Percentiles rank a stretch among this genome's conserved stretches.
phyloP scores from a whole-genome alignment of 1,284 basidiomycete genomes.

The Cryptococcus sp. region DNA sequence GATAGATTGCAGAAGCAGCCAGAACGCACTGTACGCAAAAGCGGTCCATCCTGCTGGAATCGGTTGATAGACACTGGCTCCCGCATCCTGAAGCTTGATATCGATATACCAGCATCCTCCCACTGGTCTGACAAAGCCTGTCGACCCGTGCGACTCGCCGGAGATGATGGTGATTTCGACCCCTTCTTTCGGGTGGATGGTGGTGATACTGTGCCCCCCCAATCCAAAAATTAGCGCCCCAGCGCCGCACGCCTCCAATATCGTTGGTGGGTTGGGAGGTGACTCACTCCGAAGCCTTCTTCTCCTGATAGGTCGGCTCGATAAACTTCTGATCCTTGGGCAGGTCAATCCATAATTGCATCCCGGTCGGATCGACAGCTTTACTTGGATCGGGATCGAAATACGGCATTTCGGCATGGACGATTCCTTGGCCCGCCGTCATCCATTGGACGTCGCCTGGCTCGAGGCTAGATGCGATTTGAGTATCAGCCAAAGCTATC shows the following conservation, averaged over 20 bases:
- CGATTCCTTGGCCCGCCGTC: conserved; percentile 70
- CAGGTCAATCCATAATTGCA: conserved; percentile 94
- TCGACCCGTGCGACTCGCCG: conserved; percentile 63
- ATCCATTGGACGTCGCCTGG: conserved; percentile 93
- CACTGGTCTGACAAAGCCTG: conserved; percentile 83
- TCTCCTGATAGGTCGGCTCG: conserved; percentile 59
- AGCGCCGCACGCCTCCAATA: not conserved
- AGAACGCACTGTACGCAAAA: conserved; percentile 71
- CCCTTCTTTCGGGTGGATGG: conserved; percentile 70
- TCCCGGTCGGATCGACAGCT: conserved; percentile 57
- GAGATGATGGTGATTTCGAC: conserved; percentile 82
- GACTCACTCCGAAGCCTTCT: conserved; percentile 56
- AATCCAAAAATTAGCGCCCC: not conserved
- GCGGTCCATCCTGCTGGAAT: conserved; percentile 82
- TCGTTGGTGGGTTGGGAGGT: not conserved
- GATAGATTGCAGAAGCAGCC: not conserved
- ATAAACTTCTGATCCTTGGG: conserved; percentile 85
- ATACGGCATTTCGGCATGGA: conserved; percentile 87
- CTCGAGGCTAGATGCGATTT: conserved; percentile 58
- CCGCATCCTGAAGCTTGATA: conserved; percentile 67
- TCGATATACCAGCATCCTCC: conserved; percentile 96
- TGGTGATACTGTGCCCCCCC: conserved; percentile 64
- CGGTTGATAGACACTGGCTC: conserved; percentile 74
- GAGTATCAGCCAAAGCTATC: too few species aligned
- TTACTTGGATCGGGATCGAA: conserved; percentile 66